Base-by-base conservation (phyloP, 805 yeast genomes). In the Saturnispora hagleri region DNA sequence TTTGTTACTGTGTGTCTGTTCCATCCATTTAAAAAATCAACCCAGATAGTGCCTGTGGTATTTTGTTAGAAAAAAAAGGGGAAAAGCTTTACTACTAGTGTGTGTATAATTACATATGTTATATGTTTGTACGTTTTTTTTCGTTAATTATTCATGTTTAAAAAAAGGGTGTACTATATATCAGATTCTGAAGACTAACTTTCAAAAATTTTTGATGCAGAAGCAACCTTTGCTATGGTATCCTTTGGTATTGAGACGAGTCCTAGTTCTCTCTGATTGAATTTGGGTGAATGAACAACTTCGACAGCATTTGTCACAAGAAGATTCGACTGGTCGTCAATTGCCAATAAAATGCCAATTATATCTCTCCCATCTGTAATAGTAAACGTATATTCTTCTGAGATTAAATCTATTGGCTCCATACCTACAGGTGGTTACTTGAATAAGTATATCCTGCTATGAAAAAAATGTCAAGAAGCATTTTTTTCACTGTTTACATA, bases 171-270 rank as follows among this genome's bases (percentile, higher is more conserved):
- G 13, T 38, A 17, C 9, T 38, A 38, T 15, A 22, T 24, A 41
- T 24, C 13, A 18, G 8, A 24, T 41, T 24, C 13, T 22, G 20
- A 13, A 15, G 26, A 13, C 17, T 41, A 24, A 9, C 33, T 13
- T 27, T n/a, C 20, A 34, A 41, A 41, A 2, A 24, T 1, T 13
- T 41, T 41, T 2, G 54, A 48, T 7, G 61, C 56, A 12, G 71
- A 56, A 26, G 57, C 61, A 2, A 69, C 60, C 20, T 62, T 60
- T 2, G 52, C 47, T 2, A 78, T 72, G 4, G 77, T 65, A 1
- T 57, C 55, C 48, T 68, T 64, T 0, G 81, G 82, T 3, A 79
- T 71, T 56, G 82, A 77, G n/a, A 79, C 80, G 9, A 79, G 60
- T 0, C 83, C 84, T 41, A 78, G 58, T 44, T 70, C 70, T 55